Evolutionary conservation across 768 basidiomycete species (phyloP), one percentile per base, ranked within the genome.

Genomic region (Termitomyces sp.): DNA sequence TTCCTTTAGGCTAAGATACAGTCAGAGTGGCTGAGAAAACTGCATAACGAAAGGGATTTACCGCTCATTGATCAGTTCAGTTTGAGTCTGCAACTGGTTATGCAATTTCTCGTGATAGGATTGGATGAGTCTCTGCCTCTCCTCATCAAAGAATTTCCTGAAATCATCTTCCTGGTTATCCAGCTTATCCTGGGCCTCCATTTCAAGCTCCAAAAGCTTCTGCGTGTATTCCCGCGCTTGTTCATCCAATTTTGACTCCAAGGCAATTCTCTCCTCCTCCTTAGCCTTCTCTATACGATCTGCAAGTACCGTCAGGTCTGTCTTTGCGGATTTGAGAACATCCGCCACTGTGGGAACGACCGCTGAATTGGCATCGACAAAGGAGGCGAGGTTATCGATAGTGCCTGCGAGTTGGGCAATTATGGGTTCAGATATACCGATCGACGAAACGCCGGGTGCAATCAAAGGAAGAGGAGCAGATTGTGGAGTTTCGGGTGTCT

Each of bases 61-160:
- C 94, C 96, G 85, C 74, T 98, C 85, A 69, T 98, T 94, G 69
- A 98, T 94, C 59, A 97, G 79, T 66, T 94, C 89, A 37, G 91
- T 91, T 68, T 98, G 96, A 1, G 84, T 86, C 66, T 82, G 81
- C 44, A 98, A 77, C 71, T 99, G 96, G 15, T 79, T 73, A 57
- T 94, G 86, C 19, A 98, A 78, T 69, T 91, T 94, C 69, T 86
- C 85, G 58, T 90, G 85, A 75, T 96, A 98, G 0, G 82, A 82
- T 45, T 85, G 80, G 8, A 91, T 76, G 62, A 96, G 77, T 60
- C 77, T 82, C 54, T 76, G 73, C 63, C 84, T 81, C 75, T 98
- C 94, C 60, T 87, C 77, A 62, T 91, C 86, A 63, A 93, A 86
- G 57, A 86, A 82, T 64, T 84, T 84, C 68, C 84, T 84, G 75